Conservation (phyloP, 176 grass and related monocot species). For the Juncus effusus region DNA sequence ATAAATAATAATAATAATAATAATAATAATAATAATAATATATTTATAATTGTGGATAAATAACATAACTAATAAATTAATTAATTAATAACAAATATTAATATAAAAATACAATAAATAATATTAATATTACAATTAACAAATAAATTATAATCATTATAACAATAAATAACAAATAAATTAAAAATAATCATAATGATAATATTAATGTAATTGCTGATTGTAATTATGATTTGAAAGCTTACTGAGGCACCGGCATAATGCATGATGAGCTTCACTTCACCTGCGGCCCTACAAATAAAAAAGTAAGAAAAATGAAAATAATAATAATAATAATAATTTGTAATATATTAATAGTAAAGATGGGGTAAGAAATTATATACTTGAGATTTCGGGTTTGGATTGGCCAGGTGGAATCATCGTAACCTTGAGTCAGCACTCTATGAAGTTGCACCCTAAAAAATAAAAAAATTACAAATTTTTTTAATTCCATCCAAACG, state of each 20-base stretch:
- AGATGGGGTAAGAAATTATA: constrained; percentile 15
- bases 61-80: constrained; percentile 24
- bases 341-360: neutral
- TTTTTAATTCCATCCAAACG: neutral
- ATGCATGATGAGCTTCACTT: constrained; percentile 74
- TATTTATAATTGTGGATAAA: constrained; percentile 38
- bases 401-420: constrained; percentile 69
- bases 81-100: neutral
- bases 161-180: neutral
- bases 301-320: neutral
- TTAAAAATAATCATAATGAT: neutral
- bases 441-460: constrained; percentile 69
- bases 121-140: constrained; percentile 19
- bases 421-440: constrained; percentile 67
- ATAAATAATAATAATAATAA: no score
- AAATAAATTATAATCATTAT: neutral
- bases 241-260: constrained; percentile 56
- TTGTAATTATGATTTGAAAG: neutral
- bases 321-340: no score
- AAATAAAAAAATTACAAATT: neutral
- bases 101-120: neutral
- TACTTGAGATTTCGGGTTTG: constrained; percentile 61
- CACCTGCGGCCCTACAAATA: constrained; percentile 55
- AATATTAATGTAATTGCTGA: no score
- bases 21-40: neutral